Percentiles rank a stretch among this genome's conserved stretches.
Evolutionary conservation across 768 basidiomycete species (phyloP).

Genomic region (Tylopilus vinaceipallidus): DNA sequence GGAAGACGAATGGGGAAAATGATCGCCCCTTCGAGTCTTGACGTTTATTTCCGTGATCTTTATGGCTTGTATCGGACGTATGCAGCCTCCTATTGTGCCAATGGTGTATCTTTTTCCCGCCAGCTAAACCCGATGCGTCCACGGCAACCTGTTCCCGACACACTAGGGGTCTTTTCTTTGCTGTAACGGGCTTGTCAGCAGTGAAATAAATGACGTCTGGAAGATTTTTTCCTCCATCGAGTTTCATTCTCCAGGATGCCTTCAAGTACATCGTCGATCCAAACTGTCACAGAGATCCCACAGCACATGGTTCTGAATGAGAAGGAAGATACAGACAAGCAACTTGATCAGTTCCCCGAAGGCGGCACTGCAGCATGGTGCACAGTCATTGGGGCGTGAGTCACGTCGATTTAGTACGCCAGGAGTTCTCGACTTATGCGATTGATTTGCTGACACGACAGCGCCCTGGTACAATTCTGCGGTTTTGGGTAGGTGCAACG

Average conservation of each 20-base stretch:
- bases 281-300: neutral
- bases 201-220: neutral
- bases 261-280: neutral
- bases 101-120: too few relatives aligned
- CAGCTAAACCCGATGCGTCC: too few relatives aligned
- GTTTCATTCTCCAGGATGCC: neutral
- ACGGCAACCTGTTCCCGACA: too few relatives aligned
- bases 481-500: conserved; percentile 29
- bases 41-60: too few relatives aligned
- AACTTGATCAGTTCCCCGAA: conserved; percentile 24
- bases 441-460: conserved; percentile 3
- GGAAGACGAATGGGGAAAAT: too few relatives aligned
- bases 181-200: neutral
- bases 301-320: neutral
- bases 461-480: conserved; percentile 32
- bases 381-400: conserved; percentile 23
- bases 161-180: neutral
- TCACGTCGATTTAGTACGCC: neutral
- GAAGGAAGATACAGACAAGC: neutral
- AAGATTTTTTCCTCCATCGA: neutral
- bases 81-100: too few relatives aligned
- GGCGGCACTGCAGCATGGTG: conserved; percentile 29
- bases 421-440: neutral
- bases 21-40: too few relatives aligned
- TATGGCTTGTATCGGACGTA: too few relatives aligned